Conservation (phyloP, 306 rosid genomes). For the Medicago ruthenica region DNA sequence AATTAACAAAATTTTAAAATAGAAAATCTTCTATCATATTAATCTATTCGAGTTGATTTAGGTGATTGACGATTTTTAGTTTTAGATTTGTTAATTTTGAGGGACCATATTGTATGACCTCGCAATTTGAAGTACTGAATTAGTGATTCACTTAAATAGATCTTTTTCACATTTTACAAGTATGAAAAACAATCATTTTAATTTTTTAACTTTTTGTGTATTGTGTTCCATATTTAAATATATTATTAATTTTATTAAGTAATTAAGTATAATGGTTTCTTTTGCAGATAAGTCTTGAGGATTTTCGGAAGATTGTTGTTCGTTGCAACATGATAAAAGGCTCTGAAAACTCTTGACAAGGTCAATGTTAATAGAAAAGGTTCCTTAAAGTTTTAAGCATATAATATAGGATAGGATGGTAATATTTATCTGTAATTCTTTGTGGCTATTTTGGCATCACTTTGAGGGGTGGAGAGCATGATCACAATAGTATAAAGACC, state of each 20-base stretch:
- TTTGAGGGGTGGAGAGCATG: not conserved
- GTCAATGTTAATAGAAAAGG: conserved; percentile 3
- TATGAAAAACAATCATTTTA: not conserved
- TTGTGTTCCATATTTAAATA: not conserved
- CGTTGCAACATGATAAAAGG: conserved; percentile 83
- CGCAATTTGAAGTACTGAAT: not conserved
- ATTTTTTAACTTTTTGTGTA: not conserved
- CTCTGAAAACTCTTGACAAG: conserved; percentile 48
- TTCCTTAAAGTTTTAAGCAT: not conserved
- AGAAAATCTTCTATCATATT: too few species aligned
- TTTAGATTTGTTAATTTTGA: not conserved
- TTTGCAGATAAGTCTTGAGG: conserved; percentile 78
- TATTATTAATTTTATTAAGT: not conserved
- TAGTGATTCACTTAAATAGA: not conserved
- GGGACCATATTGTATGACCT: not conserved
- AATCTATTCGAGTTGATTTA: too few species aligned
- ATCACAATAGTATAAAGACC: not conserved
- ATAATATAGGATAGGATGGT: not conserved
- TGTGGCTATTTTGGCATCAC: not conserved
- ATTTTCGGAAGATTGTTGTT: conserved; percentile 72
- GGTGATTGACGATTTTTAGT: not conserved
- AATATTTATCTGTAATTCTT: not conserved
- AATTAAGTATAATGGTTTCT: not conserved
- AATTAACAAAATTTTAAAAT: too few species aligned
- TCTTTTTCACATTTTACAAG: not conserved